Base-by-base conservation (phyloP, 768 basidiomycete species). In the Lentinula sp. region DNA sequence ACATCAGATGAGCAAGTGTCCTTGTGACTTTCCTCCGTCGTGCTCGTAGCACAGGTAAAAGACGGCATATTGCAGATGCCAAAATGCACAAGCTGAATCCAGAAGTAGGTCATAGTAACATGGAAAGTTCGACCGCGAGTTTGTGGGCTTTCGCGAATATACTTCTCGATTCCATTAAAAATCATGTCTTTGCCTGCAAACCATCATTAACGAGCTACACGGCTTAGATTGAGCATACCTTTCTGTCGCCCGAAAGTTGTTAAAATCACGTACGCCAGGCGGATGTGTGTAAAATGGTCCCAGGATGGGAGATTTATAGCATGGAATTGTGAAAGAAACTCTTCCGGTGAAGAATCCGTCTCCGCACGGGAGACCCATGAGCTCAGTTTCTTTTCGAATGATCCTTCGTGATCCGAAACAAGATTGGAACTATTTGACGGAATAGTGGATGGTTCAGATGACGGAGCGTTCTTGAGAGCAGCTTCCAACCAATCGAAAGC, bases 281-380 rank as follows among this genome's bases (percentile, higher is more conserved):
- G 77, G 20, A 80, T 75, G 50, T 78, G 78, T 10, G 76, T 79
- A 66, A 79, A 80, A 64, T 81, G 79, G 64, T 82, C 80, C 79
- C 79, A 82, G 13, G 72, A 63, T 1, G 78, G 76, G 18, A 81
- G 67, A 9, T 50, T 66, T 52, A 72, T 63, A 1, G 68, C 53
- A 7, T 72, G 59, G 58, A 82, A 80, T 57, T 73, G 67, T 0
- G 64, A 53, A 5, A 81, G 60, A 61, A 79, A 77, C 9, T 68
- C 71, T 10, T 73, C 66, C 0, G 69, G 64, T 2, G 73, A 39
- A 3, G 66, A 63, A 32, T 75, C 73, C 0, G 59, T 64, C 43
- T 75, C 71, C 13, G 69, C 67, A 9, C 74, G 71, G 18, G 63
- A 62, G 5, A 79, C 61, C 79, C 76, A 81, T 1, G 68, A 64